Evolutionary conservation across 805 yeast species (phyloP).

Genomic region (Starmerella stigmatis): DNA sequence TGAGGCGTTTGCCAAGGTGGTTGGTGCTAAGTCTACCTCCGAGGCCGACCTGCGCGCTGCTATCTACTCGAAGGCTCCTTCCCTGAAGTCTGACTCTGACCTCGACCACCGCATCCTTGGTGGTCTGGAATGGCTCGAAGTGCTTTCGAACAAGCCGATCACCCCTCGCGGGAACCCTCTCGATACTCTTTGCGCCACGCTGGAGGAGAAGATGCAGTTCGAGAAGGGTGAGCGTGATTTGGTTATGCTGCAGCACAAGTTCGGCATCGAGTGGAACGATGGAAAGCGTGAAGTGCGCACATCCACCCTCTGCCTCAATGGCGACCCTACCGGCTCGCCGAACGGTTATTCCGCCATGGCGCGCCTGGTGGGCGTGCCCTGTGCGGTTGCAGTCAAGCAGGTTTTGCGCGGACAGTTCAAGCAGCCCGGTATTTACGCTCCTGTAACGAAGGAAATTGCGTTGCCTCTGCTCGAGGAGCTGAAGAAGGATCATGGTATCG

Average conservation of each 20-base stretch:
- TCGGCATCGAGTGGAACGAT: slow-evolving; percentile 93
- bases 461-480: slow-evolving; percentile 83
- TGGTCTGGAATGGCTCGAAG: slow-evolving; percentile 90
- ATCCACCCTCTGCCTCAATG: slow-evolving; percentile 88
- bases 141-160: slow-evolving; percentile 64
- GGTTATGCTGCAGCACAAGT: slow-evolving; percentile 93
- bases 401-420: slow-evolving; percentile 71
- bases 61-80: slow-evolving; percentile 57
- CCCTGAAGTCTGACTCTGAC: slow-evolving; percentile 44
- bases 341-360: slow-evolving; percentile 98
- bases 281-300: slow-evolving; percentile 87
- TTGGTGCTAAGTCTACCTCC: slow-evolving; percentile 60
- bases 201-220: slow-evolving; percentile 92
- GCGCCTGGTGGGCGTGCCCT: slow-evolving; percentile 94
- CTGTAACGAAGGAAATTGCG: slow-evolving; percentile 81
- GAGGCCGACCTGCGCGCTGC: slow-evolving; percentile 67
- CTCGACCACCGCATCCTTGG: slow-evolving; percentile 78
- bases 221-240: slow-evolving; percentile 92
- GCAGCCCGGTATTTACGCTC: slow-evolving; percentile 82
- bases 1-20: slow-evolving; percentile 64
- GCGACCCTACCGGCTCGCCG: slow-evolving; percentile 50
- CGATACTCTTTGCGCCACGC: slow-evolving; percentile 92
- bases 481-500: slow-evolving; percentile 82
- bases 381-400: slow-evolving; percentile 87
- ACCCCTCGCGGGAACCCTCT: slow-evolving; percentile 89